These are phyloP conservation scores for Aspergillus vadensis DNA, from an alignment of 2,329 filamentous ascomycete species.

Conservation along the genomic window DNA sequence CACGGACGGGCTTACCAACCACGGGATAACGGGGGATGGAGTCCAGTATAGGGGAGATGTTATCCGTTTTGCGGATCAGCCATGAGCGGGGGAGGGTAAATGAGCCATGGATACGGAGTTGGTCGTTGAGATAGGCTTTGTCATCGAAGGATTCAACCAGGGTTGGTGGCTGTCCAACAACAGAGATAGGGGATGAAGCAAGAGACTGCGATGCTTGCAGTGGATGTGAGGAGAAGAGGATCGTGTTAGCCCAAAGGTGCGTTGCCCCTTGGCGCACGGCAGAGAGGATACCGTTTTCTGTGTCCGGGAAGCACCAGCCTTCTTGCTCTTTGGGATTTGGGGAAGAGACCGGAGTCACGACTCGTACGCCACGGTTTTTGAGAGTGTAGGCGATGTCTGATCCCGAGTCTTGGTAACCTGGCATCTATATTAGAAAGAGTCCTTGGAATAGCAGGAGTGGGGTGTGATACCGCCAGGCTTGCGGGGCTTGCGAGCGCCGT, in stretches of 20 bases:
- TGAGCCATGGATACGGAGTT: slow-evolving; percentile 38
- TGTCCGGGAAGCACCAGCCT: slow-evolving; percentile 50
- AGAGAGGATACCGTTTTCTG: slow-evolving; percentile 44
- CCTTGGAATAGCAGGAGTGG: not conserved
- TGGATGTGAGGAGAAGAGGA: slow-evolving; percentile 53
- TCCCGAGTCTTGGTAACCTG: slow-evolving; percentile 54
- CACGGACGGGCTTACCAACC: slow-evolving; percentile 53
- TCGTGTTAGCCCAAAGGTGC: slow-evolving; percentile 55
- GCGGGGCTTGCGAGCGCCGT: slow-evolving; percentile 52
- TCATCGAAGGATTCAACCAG: slow-evolving; percentile 55
- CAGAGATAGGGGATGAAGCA: slow-evolving; percentile 33
- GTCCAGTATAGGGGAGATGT: slow-evolving; percentile 12
- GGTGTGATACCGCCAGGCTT: slow-evolving; percentile 49
- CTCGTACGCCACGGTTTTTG: slow-evolving; percentile 28
- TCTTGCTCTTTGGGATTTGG: slow-evolving; percentile 35
- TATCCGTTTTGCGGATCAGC: slow-evolving; percentile 27
- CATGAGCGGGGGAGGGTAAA: slow-evolving; percentile 48
- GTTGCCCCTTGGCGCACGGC: slow-evolving; percentile 47
- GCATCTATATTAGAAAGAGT: not conserved
- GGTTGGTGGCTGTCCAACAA: slow-evolving; percentile 52
- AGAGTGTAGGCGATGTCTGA: slow-evolving; percentile 53
- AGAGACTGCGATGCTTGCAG: slow-evolving; percentile 47
- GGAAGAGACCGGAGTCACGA: slow-evolving; percentile 34
- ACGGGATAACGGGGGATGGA: slow-evolving; percentile 40
- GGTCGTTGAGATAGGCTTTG: slow-evolving; percentile 52